A percentile compares a stretch with the other conserved stretches of the same genome.
Conservation (phyloP, 495 filamentous ascomycete genomes). For the Penicillium daleae region DNA sequence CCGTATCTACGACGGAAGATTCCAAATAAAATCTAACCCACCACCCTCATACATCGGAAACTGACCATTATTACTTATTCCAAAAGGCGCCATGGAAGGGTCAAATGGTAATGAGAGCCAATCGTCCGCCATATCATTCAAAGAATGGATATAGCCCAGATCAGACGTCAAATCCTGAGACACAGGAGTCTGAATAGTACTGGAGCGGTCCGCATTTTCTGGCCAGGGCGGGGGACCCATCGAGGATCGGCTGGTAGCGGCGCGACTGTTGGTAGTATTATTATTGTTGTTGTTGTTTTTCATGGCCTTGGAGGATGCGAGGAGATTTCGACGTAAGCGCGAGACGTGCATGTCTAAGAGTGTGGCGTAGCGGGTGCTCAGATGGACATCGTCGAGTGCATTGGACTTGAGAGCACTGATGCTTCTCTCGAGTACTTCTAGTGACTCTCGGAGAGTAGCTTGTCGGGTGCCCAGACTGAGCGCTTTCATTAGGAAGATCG, state of each 20-base stretch:
- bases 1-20: constrained; percentile 42
- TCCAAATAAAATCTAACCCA: constrained; percentile 56
- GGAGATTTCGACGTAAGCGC: constrained; percentile 45
- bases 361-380: constrained; percentile 55
- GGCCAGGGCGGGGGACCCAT: constrained; percentile 39
- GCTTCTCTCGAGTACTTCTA: constrained; percentile 52
- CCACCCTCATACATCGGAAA: constrained; percentile 56
- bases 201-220: constrained; percentile 29
- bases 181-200: constrained; percentile 25
- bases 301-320: constrained; percentile 40
- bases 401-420: constrained; percentile 54
- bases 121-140: constrained; percentile 51
- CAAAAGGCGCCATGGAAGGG: constrained; percentile 58
- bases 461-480: constrained; percentile 55
- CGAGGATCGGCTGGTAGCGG: constrained; percentile 31
- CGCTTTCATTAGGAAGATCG: constrained; percentile 58
- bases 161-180: constrained; percentile 38
- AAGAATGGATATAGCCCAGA: constrained; percentile 38
- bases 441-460: constrained; percentile 50
- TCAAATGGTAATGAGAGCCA: constrained; percentile 59
- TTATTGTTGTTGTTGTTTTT: constrained; percentile 17
- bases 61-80: constrained; percentile 45
- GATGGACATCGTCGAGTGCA: constrained; percentile 56
- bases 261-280: constrained; percentile 19
- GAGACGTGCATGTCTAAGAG: constrained; percentile 55